Evolutionary conservation across 2,329 filamentous ascomycete genomes (phyloP).

Genomic region (Hysterium pulicare): DNA sequence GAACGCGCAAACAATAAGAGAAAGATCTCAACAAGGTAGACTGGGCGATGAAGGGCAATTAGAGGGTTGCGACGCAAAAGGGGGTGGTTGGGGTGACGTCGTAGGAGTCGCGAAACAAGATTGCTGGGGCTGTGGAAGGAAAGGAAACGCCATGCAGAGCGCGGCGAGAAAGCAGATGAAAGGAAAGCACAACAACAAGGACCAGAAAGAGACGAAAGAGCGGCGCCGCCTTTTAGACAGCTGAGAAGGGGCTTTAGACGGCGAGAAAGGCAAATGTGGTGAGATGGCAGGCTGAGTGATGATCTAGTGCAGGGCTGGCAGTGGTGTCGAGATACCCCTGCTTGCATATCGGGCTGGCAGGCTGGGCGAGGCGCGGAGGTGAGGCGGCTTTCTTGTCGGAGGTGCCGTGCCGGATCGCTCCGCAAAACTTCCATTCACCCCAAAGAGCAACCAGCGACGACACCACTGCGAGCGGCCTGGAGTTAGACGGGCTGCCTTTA

Average conservation of each 20-base stretch:
- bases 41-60: neutral
- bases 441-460: neutral
- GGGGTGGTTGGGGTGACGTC: slow-evolving; percentile 34
- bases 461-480: neutral
- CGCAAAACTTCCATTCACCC: neutral
- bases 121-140: slow-evolving; percentile 11
- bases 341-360: slow-evolving; percentile 5
- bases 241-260: slow-evolving; percentile 2
- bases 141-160: slow-evolving; percentile 9
- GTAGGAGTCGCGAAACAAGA: slow-evolving; percentile 14
- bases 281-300: slow-evolving; percentile 1
- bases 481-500: neutral
- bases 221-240: slow-evolving; percentile 19
- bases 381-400: too few species aligned
- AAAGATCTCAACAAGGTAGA: too few species aligned
- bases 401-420: too few species aligned
- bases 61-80: slow-evolving; percentile 8
- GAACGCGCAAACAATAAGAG: too few species aligned
- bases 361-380: slow-evolving; percentile 9
- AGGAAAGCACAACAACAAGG: slow-evolving; percentile 11
- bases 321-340: slow-evolving; percentile 12
- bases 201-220: slow-evolving; percentile 18
- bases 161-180: slow-evolving; percentile 6
- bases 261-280: neutral
- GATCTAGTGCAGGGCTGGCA: too few species aligned